Percentiles rank a stretch among this genome's conserved stretches.
Evolutionary conservation across 2,329 filamentous ascomycete species (phyloP).

Genomic region (Didymella keratinophila): DNA sequence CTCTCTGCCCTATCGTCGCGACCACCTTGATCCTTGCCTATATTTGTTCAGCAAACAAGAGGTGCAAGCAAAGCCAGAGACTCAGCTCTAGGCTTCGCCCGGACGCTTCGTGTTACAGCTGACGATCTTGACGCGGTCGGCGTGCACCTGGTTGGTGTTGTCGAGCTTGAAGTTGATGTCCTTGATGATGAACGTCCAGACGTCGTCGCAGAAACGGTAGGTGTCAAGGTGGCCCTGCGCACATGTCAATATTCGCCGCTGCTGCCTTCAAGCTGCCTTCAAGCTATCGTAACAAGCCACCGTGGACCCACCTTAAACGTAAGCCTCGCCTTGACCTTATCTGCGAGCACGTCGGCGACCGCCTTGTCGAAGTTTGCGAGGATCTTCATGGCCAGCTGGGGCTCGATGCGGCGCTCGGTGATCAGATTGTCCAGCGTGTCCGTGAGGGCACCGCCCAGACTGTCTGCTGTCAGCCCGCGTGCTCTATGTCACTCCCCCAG

Average conservation of each 20-base stretch:
- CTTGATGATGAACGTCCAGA: conserved; percentile 99
- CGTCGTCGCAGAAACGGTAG: conserved; percentile 99
- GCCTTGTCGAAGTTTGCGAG: conserved; percentile 93
- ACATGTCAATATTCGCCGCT: conserved; percentile 26
- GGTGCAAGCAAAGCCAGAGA: conserved; percentile 13
- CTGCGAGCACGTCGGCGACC: conserved; percentile 88
- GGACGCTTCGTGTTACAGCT: conserved; percentile 92
- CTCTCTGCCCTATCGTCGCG: background rate
- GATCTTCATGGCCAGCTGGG: conserved; percentile 98
- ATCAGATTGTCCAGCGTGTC: conserved; percentile 98
- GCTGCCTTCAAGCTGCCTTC: background rate
- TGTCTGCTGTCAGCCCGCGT: conserved; percentile 55
- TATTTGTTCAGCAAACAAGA: conserved; percentile 7
- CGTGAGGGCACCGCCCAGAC: conserved; percentile 90
- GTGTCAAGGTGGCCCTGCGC: conserved; percentile 91
- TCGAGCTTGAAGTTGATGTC: conserved; percentile 99
- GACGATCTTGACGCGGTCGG: conserved; percentile 98
- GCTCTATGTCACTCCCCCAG: conserved; percentile 17
- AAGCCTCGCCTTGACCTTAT: conserved; percentile 89
- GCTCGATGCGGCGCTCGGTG: conserved; percentile 92
- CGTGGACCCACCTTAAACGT: conserved; percentile 82
- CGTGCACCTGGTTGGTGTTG: conserved; percentile 74
- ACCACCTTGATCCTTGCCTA: background rate
- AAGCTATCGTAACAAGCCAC: background rate
- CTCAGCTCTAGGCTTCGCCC: conserved; percentile 59